Percentiles rank a stretch among this genome's conserved stretches.
Evolutionary conservation across 2,329 filamentous ascomycete genomes (phyloP).

Genomic region (Metarhizium sp.): DNA sequence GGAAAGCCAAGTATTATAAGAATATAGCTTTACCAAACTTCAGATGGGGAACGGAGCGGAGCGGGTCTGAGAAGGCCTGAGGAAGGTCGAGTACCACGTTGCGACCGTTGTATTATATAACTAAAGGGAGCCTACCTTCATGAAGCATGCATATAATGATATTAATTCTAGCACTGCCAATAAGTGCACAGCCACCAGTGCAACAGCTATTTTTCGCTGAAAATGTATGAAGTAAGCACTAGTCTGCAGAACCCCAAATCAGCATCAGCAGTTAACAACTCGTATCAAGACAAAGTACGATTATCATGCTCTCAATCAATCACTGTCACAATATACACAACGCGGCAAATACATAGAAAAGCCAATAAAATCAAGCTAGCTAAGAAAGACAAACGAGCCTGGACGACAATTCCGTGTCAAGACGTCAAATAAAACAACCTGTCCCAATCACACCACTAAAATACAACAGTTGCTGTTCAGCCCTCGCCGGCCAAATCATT

Average conservation of each 20-base stretch:
- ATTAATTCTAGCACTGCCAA: background rate
- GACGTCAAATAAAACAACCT: conserved; percentile 21
- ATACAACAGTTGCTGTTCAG: conserved; percentile 29
- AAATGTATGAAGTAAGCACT: no score
- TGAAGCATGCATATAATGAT: background rate
- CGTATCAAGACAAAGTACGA: no score
- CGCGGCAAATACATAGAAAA: conserved; percentile 5
- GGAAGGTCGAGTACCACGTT: background rate
- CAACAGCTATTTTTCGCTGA: background rate
- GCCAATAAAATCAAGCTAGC: conserved; percentile 28
- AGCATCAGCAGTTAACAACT: no score
- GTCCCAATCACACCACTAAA: conserved; percentile 27
- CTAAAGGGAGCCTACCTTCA: background rate
- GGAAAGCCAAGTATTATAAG: background rate
- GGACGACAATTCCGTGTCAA: conserved; percentile 19
- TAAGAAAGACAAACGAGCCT: conserved; percentile 26
- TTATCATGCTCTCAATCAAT: no score
- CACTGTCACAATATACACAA: background rate
- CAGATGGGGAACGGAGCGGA: background rate
- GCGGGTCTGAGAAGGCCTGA: background rate
- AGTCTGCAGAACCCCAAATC: background rate
- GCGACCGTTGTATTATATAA: background rate
- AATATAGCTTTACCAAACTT: background rate
- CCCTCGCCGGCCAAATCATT: conserved; percentile 15
- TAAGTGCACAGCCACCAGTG: background rate